phyloP scores from a whole-genome alignment of 371 early-diverging fungal species.

The Mortierella sp. region DNA sequence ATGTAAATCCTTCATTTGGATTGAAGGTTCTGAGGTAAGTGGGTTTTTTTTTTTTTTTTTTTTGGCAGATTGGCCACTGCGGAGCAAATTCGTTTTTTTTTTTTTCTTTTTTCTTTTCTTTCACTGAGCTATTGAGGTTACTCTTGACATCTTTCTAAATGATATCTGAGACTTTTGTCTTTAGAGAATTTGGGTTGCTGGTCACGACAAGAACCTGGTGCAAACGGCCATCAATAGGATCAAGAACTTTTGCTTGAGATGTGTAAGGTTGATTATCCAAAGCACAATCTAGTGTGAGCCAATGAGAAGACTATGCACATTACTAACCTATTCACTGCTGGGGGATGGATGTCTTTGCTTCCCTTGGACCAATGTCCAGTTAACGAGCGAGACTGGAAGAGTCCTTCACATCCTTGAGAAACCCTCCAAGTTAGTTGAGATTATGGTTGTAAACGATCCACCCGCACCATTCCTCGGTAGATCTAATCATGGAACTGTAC shows the following conservation, averaged over 20 bases:
- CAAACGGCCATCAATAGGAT: constrained; percentile 32
- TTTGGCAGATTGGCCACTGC: no score
- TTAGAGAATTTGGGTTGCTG: constrained; percentile 23
- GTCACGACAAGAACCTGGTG: constrained; percentile 11
- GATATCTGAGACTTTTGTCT: no score
- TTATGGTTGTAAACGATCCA: constrained; percentile 1
- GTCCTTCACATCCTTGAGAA: constrained; percentile 31
- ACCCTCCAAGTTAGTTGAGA: constrained; percentile 31
- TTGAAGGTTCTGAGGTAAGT: constrained; percentile 10
- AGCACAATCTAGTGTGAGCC: neutral
- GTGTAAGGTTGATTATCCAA: constrained; percentile 18
- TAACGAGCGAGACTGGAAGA: neutral
- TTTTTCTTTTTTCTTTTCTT: no score
- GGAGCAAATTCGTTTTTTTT: neutral
- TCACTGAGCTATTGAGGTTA: no score
- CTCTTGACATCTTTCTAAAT: no score
- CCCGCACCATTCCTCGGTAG: constrained; percentile 9
- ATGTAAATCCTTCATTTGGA: constrained; percentile 38
- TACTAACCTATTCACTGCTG: neutral
- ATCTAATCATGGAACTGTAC: neutral
- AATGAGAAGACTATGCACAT: neutral
- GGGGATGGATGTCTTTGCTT: neutral
- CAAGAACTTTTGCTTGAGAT: constrained; percentile 29
- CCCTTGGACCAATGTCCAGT: constrained; percentile 1
- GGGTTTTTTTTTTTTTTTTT: neutral